A percentile compares a stretch with the other conserved stretches of the same genome.
These are phyloP conservation scores for Colletotrichum navitas DNA, from an alignment of 2,329 filamentous ascomycete species.

Conservation along the genomic window DNA sequence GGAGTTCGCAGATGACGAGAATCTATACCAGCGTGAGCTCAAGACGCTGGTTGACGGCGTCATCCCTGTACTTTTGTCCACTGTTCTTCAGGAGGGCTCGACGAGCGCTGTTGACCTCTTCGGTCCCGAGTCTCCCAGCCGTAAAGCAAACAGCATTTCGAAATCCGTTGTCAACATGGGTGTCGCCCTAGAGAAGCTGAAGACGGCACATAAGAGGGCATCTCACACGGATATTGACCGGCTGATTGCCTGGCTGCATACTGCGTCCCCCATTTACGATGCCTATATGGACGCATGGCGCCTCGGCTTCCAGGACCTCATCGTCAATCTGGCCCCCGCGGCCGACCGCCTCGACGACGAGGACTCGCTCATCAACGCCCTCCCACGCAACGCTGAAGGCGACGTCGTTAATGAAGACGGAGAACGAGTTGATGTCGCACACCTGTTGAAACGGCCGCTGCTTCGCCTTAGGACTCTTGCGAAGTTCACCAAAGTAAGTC, in stretches of 20 bases:
- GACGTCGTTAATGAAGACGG: conserved; percentile 80
- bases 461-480: conserved; percentile 89
- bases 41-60: conserved; percentile 95
- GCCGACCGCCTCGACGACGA: conserved; percentile 66
- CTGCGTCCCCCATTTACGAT: conserved; percentile 81
- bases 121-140: conserved; percentile 64
- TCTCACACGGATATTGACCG: conserved; percentile 79
- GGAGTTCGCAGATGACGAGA: conserved; percentile 86
- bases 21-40: conserved; percentile 89
- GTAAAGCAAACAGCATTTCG: conserved; percentile 73
- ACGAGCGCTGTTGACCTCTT: conserved; percentile 77
- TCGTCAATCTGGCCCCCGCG: conserved; percentile 89
- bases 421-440: conserved; percentile 93
- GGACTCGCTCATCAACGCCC: conserved; percentile 69
- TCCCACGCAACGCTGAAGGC: conserved; percentile 73
- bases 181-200: conserved; percentile 86
- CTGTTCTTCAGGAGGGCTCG: conserved; percentile 80
- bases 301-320: conserved; percentile 92
- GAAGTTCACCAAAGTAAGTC: conserved; percentile 80
- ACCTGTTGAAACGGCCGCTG: conserved; percentile 89
- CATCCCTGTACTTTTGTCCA: conserved; percentile 89
- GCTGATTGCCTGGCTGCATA: conserved; percentile 85
- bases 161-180: conserved; percentile 96
- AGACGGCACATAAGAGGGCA: conserved; percentile 82
- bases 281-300: conserved; percentile 92